Evolutionary conservation across 208 protist species (phyloP), one percentile per base, ranked within the genome.

Genomic region (Endotrypanum monterogeii): DNA sequence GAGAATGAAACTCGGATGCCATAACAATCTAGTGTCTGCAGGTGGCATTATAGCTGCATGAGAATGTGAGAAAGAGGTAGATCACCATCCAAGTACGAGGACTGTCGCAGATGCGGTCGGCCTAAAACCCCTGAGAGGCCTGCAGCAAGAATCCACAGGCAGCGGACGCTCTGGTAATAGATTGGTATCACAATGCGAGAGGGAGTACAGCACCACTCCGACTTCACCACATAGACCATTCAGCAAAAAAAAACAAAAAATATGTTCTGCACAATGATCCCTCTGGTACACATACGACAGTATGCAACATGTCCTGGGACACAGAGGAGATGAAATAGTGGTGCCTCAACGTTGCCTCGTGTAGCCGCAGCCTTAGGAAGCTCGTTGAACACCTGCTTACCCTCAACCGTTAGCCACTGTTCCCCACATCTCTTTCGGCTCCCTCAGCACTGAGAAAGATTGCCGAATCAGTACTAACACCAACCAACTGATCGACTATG

Each of bases 331-430:
- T 84, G 25, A 89, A 8, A 7, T 83, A 63, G 39, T 73, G 80
- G 39, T 73, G 76, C 51, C 67, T 68, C 58, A 83, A 30, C n/a
- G 79, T 44, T 44, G 74, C 20, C 62, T 89, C 82, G 56, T 88
- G 70, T 83, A 80, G 89, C 67, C 73, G 83, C 39, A 92, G 73
- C 87, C 87, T 86, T 69, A 78, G 71, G 3, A 71, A 67, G 16
- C 80, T 80, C 11, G 68, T 50, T 0, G 66, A 50, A 39, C 80
- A 82, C 69, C 76, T 86, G 28, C 81, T 82, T 20, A 83, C 67
- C 46, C 83, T 70, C 23, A 83, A 74, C 71, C 76, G 58, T 82
- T 57, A 25, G 76, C 83, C 58, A 82, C 67, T 25, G 25, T 51
- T 37, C 20, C 25, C 23, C 46, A 39, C 30, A 25, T 20, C 7